phyloP scores from a whole-genome alignment of 768 basidiomycete genomes.

The Pleurotus djamor region DNA sequence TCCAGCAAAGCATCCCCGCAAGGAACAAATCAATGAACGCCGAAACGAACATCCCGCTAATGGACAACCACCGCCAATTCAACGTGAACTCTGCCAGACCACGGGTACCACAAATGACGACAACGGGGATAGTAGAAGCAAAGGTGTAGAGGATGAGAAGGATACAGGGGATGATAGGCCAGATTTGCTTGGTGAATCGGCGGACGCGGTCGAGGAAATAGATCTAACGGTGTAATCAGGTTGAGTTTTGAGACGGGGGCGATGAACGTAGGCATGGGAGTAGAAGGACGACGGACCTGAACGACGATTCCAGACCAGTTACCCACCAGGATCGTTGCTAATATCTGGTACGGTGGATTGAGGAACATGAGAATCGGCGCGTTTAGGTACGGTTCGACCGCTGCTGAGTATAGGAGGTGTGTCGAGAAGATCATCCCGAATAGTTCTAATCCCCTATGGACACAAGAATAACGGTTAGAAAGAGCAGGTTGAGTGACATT shows the following conservation, averaged over 20 bases:
- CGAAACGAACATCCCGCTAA: constrained; percentile 22
- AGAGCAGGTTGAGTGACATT: background rate
- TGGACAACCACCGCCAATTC: constrained; percentile 27
- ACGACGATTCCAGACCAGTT: background rate
- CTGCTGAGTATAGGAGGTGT: constrained; percentile 25
- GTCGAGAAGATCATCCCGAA: constrained; percentile 22
- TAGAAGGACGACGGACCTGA: background rate
- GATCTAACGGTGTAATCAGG: background rate
- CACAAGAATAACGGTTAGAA: too few relatives aligned
- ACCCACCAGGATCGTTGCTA: background rate
- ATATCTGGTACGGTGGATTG: background rate
- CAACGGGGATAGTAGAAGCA: constrained; percentile 23
- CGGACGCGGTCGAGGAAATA: background rate
- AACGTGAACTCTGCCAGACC: constrained; percentile 13
- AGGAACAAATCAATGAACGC: constrained; percentile 26
- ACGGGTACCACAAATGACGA: constrained; percentile 16
- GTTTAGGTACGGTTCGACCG: constrained; percentile 20
- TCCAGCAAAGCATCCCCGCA: constrained; percentile 26
- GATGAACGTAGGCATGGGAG: background rate
- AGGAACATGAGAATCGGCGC: background rate
- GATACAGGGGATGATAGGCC: background rate
- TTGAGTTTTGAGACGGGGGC: too few relatives aligned
- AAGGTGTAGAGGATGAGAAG: constrained; percentile 16
- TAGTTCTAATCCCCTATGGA: constrained; percentile 21
- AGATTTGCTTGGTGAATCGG: background rate